Base-by-base conservation (phyloP, 805 yeast species). In the Ogataea methanolica region DNA sequence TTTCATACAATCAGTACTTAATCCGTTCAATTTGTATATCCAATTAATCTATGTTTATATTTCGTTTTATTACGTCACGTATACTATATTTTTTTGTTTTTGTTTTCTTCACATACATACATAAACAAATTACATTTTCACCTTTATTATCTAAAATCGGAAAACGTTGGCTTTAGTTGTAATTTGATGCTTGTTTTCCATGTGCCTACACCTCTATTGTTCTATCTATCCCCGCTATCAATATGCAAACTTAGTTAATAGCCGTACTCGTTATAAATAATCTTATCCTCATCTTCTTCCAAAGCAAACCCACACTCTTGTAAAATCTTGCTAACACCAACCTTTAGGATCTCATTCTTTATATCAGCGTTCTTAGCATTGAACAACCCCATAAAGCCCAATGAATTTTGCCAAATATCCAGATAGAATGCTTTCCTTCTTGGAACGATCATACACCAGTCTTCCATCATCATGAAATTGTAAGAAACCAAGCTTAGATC, bases 381-480 rank as follows among this genome's bases (percentile, higher is more conserved):
- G 43, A 91, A 62, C 53, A 92, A 66, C 1, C 98, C 97, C 51
- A 87, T 72, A 49, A 78, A 79, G 0, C 96, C 97, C 41, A 89
- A 77, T 0, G 96, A 75, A 61, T 92, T 92, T 55, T 90, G 75
- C 48, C 92, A 85, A 31, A 83, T 66, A 8, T 70, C 71, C 39
- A 75, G 73, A 58, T 73, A 82, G 43, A 68, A 70, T 1, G 85
- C 83, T 16, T 62, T 58, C 2, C 84, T 71, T 59, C 97, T 78
- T 16, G 99, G 98, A n/a, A 90, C 83, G 21, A 87, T 65, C 79
- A 90, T 79, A 68, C 92, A 79, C 88, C 94, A 92, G 45, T 80
- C 76, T 42, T 81, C 80, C 42, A 95, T 89, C 76, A 92, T 79
- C 39, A 89, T 68, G 34, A 91, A 80, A 62, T 92, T 92, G 66